These are phyloP conservation scores for Talaromyces sp. DNA, from an alignment of 2,329 filamentous ascomycete genomes.

Conservation along the genomic window DNA sequence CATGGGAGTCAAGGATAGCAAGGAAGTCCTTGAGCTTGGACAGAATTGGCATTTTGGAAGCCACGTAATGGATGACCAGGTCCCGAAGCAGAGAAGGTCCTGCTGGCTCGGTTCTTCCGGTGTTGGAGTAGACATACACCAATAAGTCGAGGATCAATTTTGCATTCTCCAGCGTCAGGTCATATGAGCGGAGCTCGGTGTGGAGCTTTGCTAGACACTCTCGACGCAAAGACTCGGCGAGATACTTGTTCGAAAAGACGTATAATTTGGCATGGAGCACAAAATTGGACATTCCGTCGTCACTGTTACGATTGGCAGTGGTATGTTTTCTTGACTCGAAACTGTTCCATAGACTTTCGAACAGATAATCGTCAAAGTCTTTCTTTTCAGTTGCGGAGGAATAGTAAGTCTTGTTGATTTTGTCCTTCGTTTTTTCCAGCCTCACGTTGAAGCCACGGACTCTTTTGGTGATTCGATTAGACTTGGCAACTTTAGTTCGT, in stretches of 20 bases:
- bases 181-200: too few species aligned
- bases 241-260: not conserved
- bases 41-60: too few species aligned
- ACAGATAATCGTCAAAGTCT: not conserved
- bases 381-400: not conserved
- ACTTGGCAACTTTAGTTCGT: not conserved
- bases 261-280: not conserved
- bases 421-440: not conserved
- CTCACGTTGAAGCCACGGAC: not conserved
- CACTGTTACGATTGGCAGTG: too few species aligned
- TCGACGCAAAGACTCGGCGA: not conserved
- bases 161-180: too few species aligned
- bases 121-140: too few species aligned
- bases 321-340: not conserved
- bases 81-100: too few species aligned
- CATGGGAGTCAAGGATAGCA: too few species aligned
- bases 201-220: not conserved
- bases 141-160: too few species aligned
- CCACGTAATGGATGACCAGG: too few species aligned
- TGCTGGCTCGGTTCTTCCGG: too few species aligned
- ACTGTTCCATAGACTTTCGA: not conserved
- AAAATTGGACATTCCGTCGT: too few species aligned
- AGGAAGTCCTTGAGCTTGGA: too few species aligned
- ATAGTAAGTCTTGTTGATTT: not conserved
- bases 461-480: not conserved